Evolutionary conservation across 768 basidiomycete genomes (phyloP).

Genomic region (Panaeolus cyanescens): DNA sequence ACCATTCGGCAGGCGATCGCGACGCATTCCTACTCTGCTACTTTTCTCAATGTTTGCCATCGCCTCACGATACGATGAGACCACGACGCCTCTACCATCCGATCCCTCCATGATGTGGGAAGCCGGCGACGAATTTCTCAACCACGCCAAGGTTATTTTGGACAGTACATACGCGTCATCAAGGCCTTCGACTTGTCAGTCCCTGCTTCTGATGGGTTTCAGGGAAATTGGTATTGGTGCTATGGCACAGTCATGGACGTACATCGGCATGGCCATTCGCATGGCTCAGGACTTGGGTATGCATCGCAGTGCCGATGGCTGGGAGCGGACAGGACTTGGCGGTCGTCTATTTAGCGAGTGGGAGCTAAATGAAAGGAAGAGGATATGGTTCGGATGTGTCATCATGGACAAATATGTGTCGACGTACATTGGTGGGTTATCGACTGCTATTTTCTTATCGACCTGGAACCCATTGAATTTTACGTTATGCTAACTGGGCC

Average conservation of each 20-base stretch:
- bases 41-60: constrained; percentile 84
- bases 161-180: constrained; percentile 72
- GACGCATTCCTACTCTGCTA: constrained; percentile 63
- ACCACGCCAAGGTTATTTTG: constrained; percentile 65
- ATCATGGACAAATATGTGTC: constrained; percentile 81
- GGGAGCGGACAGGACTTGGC: constrained; percentile 63
- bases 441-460: neutral
- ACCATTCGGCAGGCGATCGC: constrained; percentile 40
- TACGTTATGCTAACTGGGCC: constrained; percentile 5
- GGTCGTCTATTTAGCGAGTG: constrained; percentile 55
- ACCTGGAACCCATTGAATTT: neutral
- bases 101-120: constrained; percentile 72
- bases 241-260: constrained; percentile 88
- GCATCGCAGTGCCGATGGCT: constrained; percentile 80
- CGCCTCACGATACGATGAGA: constrained; percentile 67
- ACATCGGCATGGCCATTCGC: constrained; percentile 86
- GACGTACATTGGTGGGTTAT: constrained; percentile 64
- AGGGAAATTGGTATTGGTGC: constrained; percentile 87
- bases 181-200: constrained; percentile 74
- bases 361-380: constrained; percentile 69
- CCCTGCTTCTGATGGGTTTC: constrained; percentile 79
- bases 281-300: constrained; percentile 91
- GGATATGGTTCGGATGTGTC: constrained; percentile 81
- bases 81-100: constrained; percentile 35
- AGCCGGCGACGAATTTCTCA: constrained; percentile 74